These are phyloP conservation scores for Lachancea lanzarotensis DNA, from an alignment of 805 yeast genomes.

Conservation along the genomic window DNA sequence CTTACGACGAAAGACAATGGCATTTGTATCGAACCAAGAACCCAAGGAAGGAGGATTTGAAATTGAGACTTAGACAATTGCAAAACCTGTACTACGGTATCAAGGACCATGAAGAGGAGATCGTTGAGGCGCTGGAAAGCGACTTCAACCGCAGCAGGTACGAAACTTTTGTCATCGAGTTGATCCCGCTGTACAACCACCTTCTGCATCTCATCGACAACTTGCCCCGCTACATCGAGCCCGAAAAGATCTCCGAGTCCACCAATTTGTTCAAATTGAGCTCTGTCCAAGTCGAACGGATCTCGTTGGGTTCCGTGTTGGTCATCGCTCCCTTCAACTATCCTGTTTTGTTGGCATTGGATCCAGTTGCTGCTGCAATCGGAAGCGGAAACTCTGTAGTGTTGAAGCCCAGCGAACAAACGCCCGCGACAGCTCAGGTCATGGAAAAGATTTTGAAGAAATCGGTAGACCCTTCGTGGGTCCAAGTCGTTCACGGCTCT, in stretches of 20 bases:
- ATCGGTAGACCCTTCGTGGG: constrained; percentile 49
- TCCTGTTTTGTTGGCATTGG: constrained; percentile 53
- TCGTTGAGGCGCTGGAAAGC: constrained; percentile 50
- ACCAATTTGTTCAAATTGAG: constrained; percentile 33
- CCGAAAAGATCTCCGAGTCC: constrained; percentile 35
- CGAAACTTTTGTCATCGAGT: constrained; percentile 61
- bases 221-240: constrained; percentile 56
- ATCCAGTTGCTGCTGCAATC: constrained; percentile 71
- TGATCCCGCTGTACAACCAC: constrained; percentile 46
- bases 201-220: constrained; percentile 51
- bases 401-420: constrained; percentile 67
- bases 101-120: constrained; percentile 46
- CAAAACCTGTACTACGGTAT: constrained; percentile 61
- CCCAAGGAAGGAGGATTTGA: constrained; percentile 15
- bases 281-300: constrained; percentile 33
- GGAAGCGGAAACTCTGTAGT: constrained; percentile 82
- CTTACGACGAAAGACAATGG: constrained; percentile 13
- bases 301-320: constrained; percentile 59
- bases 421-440: constrained; percentile 54
- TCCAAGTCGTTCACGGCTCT: constrained; percentile 68
- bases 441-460: constrained; percentile 48
- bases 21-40: constrained; percentile 12
- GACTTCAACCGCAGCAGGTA: constrained; percentile 63
- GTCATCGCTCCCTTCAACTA: constrained; percentile 43
- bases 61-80: constrained; percentile 52